phyloP scores from a whole-genome alignment of 495 filamentous ascomycete species.

The Tuber magnatum region DNA sequence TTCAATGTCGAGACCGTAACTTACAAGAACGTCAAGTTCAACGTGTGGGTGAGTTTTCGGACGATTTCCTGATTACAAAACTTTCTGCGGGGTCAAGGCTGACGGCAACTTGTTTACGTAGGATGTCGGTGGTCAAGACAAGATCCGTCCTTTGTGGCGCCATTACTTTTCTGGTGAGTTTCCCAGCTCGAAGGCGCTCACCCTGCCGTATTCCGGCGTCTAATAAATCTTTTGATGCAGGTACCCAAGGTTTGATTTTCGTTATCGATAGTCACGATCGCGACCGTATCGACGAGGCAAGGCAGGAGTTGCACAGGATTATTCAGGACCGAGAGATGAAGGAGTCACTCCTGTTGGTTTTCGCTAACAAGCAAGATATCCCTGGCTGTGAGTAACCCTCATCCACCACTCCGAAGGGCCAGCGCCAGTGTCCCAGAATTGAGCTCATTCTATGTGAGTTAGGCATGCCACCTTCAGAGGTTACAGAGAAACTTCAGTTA shows the following conservation, averaged over 20 bases:
- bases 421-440: conserved; percentile 11
- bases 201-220: not conserved
- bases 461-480: conserved; percentile 82
- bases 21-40: conserved; percentile 99
- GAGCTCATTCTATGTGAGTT: conserved; percentile 20
- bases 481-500: conserved; percentile 77
- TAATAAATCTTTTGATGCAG: conserved; percentile 43
- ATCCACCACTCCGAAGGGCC: not conserved
- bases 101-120: conserved; percentile 5
- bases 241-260: conserved; percentile 95
- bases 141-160: conserved; percentile 94
- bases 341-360: conserved; percentile 84
- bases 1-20: conserved; percentile 99
- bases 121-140: conserved; percentile 98
- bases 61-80: not conserved
- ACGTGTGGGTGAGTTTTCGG: conserved; percentile 61
- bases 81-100: conserved; percentile 1
- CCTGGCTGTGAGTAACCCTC: conserved; percentile 57
- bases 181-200: not conserved
- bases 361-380: conserved; percentile 98
- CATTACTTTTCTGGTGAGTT: conserved; percentile 90
- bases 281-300: conserved; percentile 78
- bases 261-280: conserved; percentile 91
- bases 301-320: conserved; percentile 83
- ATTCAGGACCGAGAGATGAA: conserved; percentile 98